Evolutionary conservation across 371 early-diverging fungal genomes (phyloP), one percentile per base, ranked within the genome.

Genomic region (Mucor indicus): DNA sequence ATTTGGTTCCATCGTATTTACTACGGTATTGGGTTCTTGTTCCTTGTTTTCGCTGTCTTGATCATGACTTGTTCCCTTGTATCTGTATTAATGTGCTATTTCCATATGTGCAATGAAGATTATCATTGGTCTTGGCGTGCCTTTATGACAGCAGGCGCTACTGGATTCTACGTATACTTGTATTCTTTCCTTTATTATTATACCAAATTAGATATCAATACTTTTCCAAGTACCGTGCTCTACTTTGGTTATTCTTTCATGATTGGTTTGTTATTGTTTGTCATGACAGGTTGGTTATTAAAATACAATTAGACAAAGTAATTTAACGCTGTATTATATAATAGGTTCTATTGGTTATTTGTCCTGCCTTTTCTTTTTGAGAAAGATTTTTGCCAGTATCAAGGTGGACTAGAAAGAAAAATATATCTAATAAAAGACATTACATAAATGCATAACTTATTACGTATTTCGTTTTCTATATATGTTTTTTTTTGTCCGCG

Each of bases 61-160:
- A 61, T 91, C 20, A 54, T 94, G 41, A 93, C 95, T 0, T 91
- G 92, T 44, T 75, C 87, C 6, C 87, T 90, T 55, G 87, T 93
- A 11, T 81, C 95, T 2, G 75, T 95, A 9, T 64, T 95, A 51
- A 81, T 93, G 77, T 84, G 86, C 23, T 96, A 95, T 68, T 91
- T 96, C 79, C 88, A 90, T 48, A 75, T 96, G 27, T 91, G 93
- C 57, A 73, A 91, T 4, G 98, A 98, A 68, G 92, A 95, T 56
- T 95, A 95, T 54, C 83, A 85, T 48, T 95, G 98, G 98, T 86
- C 86, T 55, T 98, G 98, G 98, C 78, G 93, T 19, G 76, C 97
- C 1, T 95, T 95, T 74, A 67, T 93, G 42, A 92, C 93, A 0
- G 76, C 89, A 1, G 98, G 93, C 3, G 84, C 93, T 1, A 84